These are phyloP conservation scores for Fabrea salina DNA, from an alignment of 169 alveolate species.

Conservation along the genomic window DNA sequence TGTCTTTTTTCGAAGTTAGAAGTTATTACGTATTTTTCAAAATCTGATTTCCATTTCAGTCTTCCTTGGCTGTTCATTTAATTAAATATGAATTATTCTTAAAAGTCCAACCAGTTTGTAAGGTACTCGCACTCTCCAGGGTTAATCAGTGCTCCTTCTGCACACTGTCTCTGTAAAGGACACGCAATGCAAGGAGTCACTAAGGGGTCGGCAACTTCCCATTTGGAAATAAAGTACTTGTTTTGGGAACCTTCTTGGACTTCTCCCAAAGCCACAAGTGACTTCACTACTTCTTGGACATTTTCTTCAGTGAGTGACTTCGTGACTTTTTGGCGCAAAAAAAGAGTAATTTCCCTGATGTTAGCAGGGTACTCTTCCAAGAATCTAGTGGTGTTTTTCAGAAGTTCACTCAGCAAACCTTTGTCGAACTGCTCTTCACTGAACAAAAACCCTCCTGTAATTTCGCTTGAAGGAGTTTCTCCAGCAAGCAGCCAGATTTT, in stretches of 20 bases:
- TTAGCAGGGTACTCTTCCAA: neutral
- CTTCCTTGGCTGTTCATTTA: constrained; percentile 19
- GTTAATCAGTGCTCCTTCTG: neutral
- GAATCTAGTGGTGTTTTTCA: neutral
- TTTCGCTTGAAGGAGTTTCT: neutral
- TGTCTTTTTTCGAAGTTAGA: constrained; percentile 79
- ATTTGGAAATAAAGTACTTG: neutral
- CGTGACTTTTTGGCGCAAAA: neutral
- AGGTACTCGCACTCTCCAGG: constrained; percentile 26
- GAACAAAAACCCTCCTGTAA: constrained; percentile 25
- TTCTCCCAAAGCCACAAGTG: constrained; percentile 3
- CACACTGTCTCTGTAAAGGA: neutral
- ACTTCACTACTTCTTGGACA: neutral
- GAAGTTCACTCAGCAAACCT: neutral
- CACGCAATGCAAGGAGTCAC: constrained; percentile 19
- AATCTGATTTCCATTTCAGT: constrained; percentile 78
- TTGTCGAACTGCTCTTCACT: neutral
- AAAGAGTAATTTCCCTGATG: neutral
- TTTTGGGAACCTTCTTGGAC: neutral
- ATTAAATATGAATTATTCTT: neutral
- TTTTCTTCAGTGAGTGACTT: neutral
- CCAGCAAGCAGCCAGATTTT: constrained; percentile 6
- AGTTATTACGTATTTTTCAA: constrained; percentile 73
- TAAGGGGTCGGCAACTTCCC: neutral
- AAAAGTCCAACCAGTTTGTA: constrained; percentile 8